Conservation (phyloP, 2,329 filamentous ascomycete genomes). For the Aspergillus sp. region DNA sequence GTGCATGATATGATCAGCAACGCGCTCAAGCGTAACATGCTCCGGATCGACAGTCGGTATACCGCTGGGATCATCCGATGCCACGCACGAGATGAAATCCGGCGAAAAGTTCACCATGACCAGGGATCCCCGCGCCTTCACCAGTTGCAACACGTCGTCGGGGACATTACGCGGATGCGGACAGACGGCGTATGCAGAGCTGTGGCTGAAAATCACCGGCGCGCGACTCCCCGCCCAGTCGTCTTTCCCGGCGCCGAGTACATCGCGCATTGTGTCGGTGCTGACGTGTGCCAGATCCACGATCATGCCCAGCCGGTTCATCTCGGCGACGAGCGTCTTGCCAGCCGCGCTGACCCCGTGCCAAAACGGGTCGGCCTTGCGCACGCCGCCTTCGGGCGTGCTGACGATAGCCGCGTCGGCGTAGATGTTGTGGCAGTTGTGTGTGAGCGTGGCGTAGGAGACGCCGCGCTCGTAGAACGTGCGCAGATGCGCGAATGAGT, state of each 20-base stretch:
- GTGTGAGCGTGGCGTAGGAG: constrained; percentile 83
- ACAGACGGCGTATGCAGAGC: constrained; percentile 74
- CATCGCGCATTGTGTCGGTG: constrained; percentile 79
- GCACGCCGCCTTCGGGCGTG: constrained; percentile 35
- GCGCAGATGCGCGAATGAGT: constrained; percentile 65
- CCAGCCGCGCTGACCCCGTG: constrained; percentile 71
- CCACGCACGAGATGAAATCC: constrained; percentile 74
- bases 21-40: constrained; percentile 72
- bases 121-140: constrained; percentile 69
- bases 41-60: constrained; percentile 65
- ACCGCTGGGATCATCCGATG: constrained; percentile 57
- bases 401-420: constrained; percentile 72
- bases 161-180: constrained; percentile 89
- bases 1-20: constrained; percentile 76
- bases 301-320: constrained; percentile 95
- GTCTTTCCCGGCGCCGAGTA: constrained; percentile 60
- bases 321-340: constrained; percentile 70
- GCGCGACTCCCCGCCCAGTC: constrained; percentile 71
- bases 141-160: constrained; percentile 74
- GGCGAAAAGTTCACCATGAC: constrained; percentile 92
- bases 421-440: constrained; percentile 89
- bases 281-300: constrained; percentile 81
- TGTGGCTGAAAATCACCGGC: constrained; percentile 87
- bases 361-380: constrained; percentile 38
- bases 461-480: constrained; percentile 75